These are phyloP conservation scores for Neurospora tetraspora DNA, from an alignment of 495 filamentous ascomycete genomes.

Conservation along the genomic window DNA sequence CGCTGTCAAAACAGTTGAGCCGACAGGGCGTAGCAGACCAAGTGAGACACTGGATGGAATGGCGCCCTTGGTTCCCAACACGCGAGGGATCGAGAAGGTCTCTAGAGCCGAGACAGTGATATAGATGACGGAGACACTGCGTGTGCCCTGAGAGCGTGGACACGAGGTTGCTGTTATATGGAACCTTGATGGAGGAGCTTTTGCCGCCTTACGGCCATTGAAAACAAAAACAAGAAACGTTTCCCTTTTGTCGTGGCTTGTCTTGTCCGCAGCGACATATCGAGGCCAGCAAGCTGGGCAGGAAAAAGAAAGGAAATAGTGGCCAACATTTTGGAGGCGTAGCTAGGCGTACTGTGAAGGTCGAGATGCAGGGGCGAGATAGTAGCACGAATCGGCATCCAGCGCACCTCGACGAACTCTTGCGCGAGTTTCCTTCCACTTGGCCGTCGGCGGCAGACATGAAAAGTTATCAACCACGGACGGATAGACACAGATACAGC, in stretches of 20 bases:
- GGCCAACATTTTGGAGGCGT: neutral
- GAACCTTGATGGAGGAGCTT: neutral
- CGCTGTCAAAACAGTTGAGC: constrained; percentile 5
- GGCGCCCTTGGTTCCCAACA: neutral
- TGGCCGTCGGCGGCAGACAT: neutral
- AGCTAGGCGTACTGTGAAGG: neutral
- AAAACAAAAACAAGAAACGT: neutral
- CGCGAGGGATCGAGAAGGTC: neutral
- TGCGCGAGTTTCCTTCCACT: neutral
- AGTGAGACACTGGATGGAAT: constrained; percentile 5
- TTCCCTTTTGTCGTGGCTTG: neutral
- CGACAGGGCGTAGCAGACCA: constrained; percentile 2
- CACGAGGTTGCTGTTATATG: neutral
- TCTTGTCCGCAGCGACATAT: neutral
- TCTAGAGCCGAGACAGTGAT: constrained; percentile 9
- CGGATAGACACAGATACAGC: neutral
- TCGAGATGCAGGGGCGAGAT: neutral
- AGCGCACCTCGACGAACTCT: neutral
- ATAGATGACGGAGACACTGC: constrained; percentile 12
- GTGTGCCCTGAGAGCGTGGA: neutral
- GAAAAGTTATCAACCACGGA: neutral
- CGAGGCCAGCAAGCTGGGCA: neutral
- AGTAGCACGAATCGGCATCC: neutral
- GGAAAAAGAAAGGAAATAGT: neutral
- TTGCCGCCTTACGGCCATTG: neutral